Evolutionary conservation across 2,329 filamentous ascomycete genomes (phyloP).

Genomic region (Huntiella omanensis): DNA sequence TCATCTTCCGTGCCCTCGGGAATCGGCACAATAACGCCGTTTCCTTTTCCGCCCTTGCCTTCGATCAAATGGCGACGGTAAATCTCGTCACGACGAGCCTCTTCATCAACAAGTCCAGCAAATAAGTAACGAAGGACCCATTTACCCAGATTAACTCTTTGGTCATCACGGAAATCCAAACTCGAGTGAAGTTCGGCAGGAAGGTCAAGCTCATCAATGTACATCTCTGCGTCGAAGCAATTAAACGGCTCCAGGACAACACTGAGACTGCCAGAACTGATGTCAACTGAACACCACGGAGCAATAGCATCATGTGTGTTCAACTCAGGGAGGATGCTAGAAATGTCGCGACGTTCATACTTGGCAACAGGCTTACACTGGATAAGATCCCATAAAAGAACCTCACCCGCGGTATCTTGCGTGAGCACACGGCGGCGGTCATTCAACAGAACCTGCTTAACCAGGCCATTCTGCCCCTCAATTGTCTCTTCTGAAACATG

Average conservation of each 20-base stretch:
- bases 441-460: conserved; percentile 84
- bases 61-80: conserved; percentile 53
- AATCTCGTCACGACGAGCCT: conserved; percentile 61
- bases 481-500: conserved; percentile 61
- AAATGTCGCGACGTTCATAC: conserved; percentile 87
- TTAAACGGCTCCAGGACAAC: conserved; percentile 87
- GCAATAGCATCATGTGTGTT: conserved; percentile 80
- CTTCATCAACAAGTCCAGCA: conserved; percentile 71
- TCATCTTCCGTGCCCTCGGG: conserved; percentile 1
- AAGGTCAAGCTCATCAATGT: conserved; percentile 70
- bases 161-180: conserved; percentile 61
- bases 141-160: conserved; percentile 90
- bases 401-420: conserved; percentile 84
- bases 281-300: conserved; percentile 92
- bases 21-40: not conserved
- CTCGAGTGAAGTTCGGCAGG: conserved; percentile 44
- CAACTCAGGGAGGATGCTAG: conserved; percentile 72
- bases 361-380: conserved; percentile 72
- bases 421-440: conserved; percentile 80
- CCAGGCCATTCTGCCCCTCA: conserved; percentile 83
- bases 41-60: conserved; percentile 33
- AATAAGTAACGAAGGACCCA: conserved; percentile 93
- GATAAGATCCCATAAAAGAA: conserved; percentile 85
- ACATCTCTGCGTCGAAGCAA: conserved; percentile 94
- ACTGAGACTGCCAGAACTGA: conserved; percentile 76